These are phyloP conservation scores for Mortierella alpina DNA, from an alignment of 192 early-diverging fungal genomes.

Conservation along the genomic window DNA sequence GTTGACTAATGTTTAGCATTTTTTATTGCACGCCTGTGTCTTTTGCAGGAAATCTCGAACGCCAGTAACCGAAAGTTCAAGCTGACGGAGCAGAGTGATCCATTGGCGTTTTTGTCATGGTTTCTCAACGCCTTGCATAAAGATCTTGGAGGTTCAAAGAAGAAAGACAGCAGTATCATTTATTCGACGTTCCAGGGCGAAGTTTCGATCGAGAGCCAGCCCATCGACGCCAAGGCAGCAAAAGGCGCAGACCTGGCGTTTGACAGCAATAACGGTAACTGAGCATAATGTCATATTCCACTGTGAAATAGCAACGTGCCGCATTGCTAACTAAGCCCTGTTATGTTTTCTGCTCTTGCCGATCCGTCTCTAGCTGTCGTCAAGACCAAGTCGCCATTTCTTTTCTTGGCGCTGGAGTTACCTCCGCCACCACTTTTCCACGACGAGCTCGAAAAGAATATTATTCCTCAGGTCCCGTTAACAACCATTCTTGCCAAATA, in stretches of 20 bases:
- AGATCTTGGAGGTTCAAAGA: constrained; percentile 85
- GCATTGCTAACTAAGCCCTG: background rate
- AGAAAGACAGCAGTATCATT: constrained; percentile 80
- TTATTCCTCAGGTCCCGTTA: constrained; percentile 95
- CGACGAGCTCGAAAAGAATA: constrained; percentile 84
- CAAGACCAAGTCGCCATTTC: constrained; percentile 74
- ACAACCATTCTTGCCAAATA: constrained; percentile 84
- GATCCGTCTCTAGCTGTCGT: constrained; percentile 58
- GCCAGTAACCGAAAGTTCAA: constrained; percentile 84
- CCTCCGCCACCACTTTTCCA: constrained; percentile 93
- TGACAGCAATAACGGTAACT: constrained; percentile 58
- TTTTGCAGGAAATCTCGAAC: constrained; percentile 78
- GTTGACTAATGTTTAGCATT: background rate
- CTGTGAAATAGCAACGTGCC: background rate
- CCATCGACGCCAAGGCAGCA: constrained; percentile 57
- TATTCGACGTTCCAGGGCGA: constrained; percentile 90
- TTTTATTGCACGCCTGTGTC: background rate
- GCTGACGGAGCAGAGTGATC: constrained; percentile 83
- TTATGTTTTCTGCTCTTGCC: background rate
- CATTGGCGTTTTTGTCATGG: constrained; percentile 91
- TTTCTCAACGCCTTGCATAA: constrained; percentile 90
- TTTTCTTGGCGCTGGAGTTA: constrained; percentile 89
- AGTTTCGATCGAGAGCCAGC: constrained; percentile 77
- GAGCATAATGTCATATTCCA: constrained; percentile 19
- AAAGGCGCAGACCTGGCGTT: constrained; percentile 54